Evolutionary conservation across 1,284 basidiomycete species (phyloP).

Genomic region (Leccinum griseonigrum): DNA sequence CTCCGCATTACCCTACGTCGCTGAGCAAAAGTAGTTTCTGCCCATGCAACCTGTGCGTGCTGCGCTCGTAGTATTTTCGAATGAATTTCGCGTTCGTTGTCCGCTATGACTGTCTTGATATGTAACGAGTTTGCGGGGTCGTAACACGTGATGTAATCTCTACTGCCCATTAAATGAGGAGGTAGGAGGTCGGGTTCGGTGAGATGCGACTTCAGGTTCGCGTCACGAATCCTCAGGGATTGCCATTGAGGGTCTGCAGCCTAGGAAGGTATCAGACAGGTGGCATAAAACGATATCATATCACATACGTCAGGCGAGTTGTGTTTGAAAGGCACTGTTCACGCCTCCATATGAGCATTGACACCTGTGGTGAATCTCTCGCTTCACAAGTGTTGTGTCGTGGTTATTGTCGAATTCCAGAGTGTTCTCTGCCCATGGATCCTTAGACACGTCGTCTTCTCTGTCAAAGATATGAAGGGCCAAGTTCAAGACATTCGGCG

Average conservation of each 20-base stretch:
- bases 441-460: no score
- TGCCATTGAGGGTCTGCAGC: constrained; percentile 60
- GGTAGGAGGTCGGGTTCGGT: constrained; percentile 54
- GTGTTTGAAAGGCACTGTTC: constrained; percentile 62
- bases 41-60: constrained; percentile 72
- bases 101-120: constrained; percentile 66
- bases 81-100: constrained; percentile 65
- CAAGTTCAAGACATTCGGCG: no score
- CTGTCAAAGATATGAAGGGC: no score
- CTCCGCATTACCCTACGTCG: constrained; percentile 81
- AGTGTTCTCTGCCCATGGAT: no score
- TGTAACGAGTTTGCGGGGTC: constrained; percentile 88
- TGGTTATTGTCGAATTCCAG: no score
- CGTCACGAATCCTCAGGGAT: constrained; percentile 51
- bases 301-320: constrained; percentile 55
- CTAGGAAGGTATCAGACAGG: constrained; percentile 25
- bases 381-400: no score
- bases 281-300: neutral
- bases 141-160: constrained; percentile 80
- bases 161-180: constrained; percentile 46
- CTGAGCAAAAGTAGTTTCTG: constrained; percentile 69
- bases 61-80: constrained; percentile 68
- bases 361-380: no score
- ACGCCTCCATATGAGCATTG: no score
- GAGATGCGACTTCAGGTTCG: constrained; percentile 62